Evolutionary conservation across 768 basidiomycete species (phyloP).

Genomic region (Termitomyces sp.): DNA sequence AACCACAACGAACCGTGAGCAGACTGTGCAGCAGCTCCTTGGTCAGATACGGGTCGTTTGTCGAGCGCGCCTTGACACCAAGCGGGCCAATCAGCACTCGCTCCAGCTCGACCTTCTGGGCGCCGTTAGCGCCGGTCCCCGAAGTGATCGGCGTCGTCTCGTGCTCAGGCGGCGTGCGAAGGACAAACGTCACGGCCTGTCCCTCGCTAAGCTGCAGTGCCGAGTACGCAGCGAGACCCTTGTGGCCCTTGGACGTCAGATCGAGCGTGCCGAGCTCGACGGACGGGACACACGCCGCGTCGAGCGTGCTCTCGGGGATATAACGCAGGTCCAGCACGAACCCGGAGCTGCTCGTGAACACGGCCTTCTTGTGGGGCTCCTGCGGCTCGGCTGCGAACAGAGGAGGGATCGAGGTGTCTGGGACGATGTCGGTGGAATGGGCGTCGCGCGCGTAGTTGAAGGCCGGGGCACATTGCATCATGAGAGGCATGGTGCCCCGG

Average conservation of each 20-base stretch:
- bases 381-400: neutral
- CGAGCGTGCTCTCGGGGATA: slow-evolving; percentile 49
- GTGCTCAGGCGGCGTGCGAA: slow-evolving; percentile 55
- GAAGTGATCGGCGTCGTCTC: neutral
- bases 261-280: slow-evolving; percentile 60
- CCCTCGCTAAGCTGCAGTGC: slow-evolving; percentile 72
- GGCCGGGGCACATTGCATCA: slow-evolving; percentile 89
- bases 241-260: slow-evolving; percentile 64
- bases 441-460: slow-evolving; percentile 87
- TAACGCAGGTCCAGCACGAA: slow-evolving; percentile 75
- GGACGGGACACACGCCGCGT: slow-evolving; percentile 30
- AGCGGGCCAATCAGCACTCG: neutral
- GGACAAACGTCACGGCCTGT: slow-evolving; percentile 83
- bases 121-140: neutral
- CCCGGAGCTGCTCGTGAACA: slow-evolving; percentile 50
- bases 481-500: slow-evolving; percentile 73
- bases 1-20: slow-evolving; percentile 27
- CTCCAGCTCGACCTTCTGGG: slow-evolving; percentile 6
- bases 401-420: slow-evolving; percentile 31
- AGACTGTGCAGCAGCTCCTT: slow-evolving; percentile 55
- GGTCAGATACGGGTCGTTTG: slow-evolving; percentile 70
- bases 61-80: slow-evolving; percentile 34
- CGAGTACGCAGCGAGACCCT: slow-evolving; percentile 57
- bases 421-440: slow-evolving; percentile 58
- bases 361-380: slow-evolving; percentile 38